Evolutionary conservation across 1,284 basidiomycete species (phyloP), one percentile per base, ranked within the genome.

Genomic region (Naganishia albida): DNA sequence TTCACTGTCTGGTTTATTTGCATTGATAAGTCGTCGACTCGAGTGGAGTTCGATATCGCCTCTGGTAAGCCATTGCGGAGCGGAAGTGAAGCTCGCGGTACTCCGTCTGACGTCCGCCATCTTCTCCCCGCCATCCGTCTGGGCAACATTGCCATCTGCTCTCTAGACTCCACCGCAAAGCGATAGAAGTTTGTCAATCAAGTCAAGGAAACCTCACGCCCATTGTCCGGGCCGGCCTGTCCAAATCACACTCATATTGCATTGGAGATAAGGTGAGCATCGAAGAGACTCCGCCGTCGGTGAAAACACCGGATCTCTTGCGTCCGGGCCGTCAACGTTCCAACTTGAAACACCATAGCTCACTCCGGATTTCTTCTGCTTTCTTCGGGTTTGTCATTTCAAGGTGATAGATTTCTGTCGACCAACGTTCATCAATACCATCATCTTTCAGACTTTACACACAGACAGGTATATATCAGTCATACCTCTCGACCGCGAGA

Each of bases 311-410:
- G 56, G 56, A 50, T 39, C 20, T 30, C 25, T 60, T 44, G 46
- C 48, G 56, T 60, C 56, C 56, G 56, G 48, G 20, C 43, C 34
- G 48, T 34, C 34, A 34, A 10, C 34, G 34, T 34, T 34, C 10
- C 34, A 34, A 6, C 34, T 49, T 48, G 28, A 34, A 49, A 18
- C 20, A 25, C 23, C n/a, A 39, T 48, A 34, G 34, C 46, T 60
- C 12, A 60, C 46, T 26, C 39, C 56, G 56, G 56, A 39, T 60
- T 60, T 60, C 18, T 50, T 49, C 56, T 44, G 56, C 23, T 60
- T 60, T 60, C 48, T 38, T 20, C 16, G 34, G 34, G 34, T 34
- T 34, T 34, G 34, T 34, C 39, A 49, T n/a, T 26, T n/a, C 2
- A 55, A n/a, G 18, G 25, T 30, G 34, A 60, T n/a, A 49, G 48